Base-by-base conservation (phyloP, 164 flowering plant genomes). In the Echeveria elegans region DNA sequence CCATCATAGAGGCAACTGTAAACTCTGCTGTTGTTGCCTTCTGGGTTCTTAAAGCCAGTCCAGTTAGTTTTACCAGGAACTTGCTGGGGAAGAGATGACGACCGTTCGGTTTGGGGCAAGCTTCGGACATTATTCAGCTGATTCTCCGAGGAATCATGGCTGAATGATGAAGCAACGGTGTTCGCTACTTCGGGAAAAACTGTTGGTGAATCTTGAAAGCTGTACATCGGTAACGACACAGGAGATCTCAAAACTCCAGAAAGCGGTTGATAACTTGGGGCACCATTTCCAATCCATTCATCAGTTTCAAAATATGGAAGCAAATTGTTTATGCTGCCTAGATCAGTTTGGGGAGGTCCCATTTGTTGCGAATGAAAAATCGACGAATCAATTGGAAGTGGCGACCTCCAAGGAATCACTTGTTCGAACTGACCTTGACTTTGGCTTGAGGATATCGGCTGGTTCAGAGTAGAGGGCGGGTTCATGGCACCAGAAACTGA, bases 131-230 rank as follows among this genome's bases (percentile, higher is more conserved):
- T 76, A 66, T 71, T 79, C 65, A 81, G 45, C 70, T 81, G 86
- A 50, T 77, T 76, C 52, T 85, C 84, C 83, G 82, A 84, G 43
- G 79, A 52, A 40, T 86, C 94, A 65, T 81, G 96, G 62, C 73
- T 76, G 31, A 75, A 30, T 16, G 79, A 68, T 50, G 89, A 75
- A 52, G 80, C 38, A 5, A 61, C 40, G 5, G 81, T 75, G 69
- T 71, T 78, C 40, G 70, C 62, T 24, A 73, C 67, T 64, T 82
- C 93, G 8, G 82, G 58, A 48, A 74, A 72, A 7, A 64, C 50
- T 2, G 70, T 23, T 24, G 87, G 65, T 32, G 75, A 47, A 38
- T 81, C 88, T 72, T 74, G 80, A 36, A 69, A 66, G 5, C 72
- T 73, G 53, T 52, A 71, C 63, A 70, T 59, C 28, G 83, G 64